These are phyloP conservation scores for Alternaria arborescens DNA, from an alignment of 2,329 filamentous ascomycete genomes.

Conservation along the genomic window DNA sequence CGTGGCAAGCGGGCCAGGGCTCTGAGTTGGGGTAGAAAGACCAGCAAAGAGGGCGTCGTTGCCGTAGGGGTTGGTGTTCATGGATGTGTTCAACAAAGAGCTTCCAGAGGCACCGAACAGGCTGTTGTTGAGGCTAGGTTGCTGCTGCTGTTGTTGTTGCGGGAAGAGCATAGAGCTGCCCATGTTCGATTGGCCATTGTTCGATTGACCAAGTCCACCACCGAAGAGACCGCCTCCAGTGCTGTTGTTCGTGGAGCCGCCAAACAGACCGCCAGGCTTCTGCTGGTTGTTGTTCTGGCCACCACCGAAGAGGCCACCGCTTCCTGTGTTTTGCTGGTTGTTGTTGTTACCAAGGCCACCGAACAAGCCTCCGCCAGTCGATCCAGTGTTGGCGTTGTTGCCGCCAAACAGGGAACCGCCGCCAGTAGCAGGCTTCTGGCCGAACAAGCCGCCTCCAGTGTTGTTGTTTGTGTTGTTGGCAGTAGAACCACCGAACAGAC, in stretches of 20 bases:
- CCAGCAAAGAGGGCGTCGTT: slow-evolving; percentile 85
- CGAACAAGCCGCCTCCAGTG: slow-evolving; percentile 53
- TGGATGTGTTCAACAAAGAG: slow-evolving; percentile 58
- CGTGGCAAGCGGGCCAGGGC: slow-evolving; percentile 89
- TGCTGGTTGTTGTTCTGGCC: slow-evolving; percentile 54
- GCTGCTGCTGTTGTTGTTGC: slow-evolving; percentile 55
- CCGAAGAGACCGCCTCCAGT: slow-evolving; percentile 60
- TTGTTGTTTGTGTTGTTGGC: slow-evolving; percentile 41
- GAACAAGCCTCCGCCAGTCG: slow-evolving; percentile 46
- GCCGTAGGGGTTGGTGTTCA: slow-evolving; percentile 86
- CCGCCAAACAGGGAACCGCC: slow-evolving; percentile 42
- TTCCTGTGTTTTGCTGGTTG: slow-evolving; percentile 43
- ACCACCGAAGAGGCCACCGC: slow-evolving; percentile 50
- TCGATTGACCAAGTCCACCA: slow-evolving; percentile 47
- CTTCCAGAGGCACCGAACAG: slow-evolving; percentile 65
- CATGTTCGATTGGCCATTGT: slow-evolving; percentile 50
- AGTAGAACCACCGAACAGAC: slow-evolving; percentile 62
- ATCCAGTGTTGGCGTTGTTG: slow-evolving; percentile 25
- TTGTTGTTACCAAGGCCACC: slow-evolving; percentile 44
- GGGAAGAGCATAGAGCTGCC: slow-evolving; percentile 54
- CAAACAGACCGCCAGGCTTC: slow-evolving; percentile 55
- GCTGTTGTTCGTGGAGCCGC: slow-evolving; percentile 49
- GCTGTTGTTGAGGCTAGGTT: slow-evolving; percentile 51
- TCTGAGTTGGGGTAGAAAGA: slow-evolving; percentile 70
- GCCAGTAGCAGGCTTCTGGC: slow-evolving; percentile 41